Evolutionary conservation across 805 yeast genomes (phyloP).

Genomic region (Maudiozyma serrabonitensis): DNA sequence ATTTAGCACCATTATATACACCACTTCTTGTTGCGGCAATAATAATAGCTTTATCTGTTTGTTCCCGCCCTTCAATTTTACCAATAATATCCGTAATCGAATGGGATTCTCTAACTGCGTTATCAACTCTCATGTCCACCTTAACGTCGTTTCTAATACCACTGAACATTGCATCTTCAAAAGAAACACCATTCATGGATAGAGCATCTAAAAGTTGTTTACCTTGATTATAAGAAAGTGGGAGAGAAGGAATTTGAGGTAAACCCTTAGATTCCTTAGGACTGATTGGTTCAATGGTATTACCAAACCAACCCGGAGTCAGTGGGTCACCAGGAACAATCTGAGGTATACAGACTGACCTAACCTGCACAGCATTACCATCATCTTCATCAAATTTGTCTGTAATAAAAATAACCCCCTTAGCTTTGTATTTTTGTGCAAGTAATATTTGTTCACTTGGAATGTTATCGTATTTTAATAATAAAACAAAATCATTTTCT

Average conservation of each 20-base stretch:
- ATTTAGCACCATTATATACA: conserved; percentile 60
- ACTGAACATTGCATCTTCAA: conserved; percentile 14
- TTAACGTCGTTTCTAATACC: conserved; percentile 13
- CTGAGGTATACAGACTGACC: conserved; percentile 49
- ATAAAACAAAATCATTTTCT: conserved; percentile 40
- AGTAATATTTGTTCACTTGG: conserved; percentile 42
- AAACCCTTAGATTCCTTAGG: conserved; percentile 42
- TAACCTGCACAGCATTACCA: conserved; percentile 27
- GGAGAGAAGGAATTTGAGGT: conserved; percentile 67
- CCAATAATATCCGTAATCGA: conserved; percentile 74
- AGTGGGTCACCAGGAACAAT: conserved; percentile 68
- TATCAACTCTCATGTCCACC: conserved; percentile 30
- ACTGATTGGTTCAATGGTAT: conserved; percentile 35
- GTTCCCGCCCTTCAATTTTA: conserved; percentile 71
- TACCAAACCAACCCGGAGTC: conserved; percentile 59
- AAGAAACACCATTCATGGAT: conserved; percentile 20
- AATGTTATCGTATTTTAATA: conserved; percentile 49
- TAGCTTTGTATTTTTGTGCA: conserved; percentile 50
- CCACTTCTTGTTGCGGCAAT: conserved; percentile 82
- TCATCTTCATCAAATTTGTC: conserved; percentile 30
- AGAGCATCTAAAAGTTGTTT: conserved; percentile 28
- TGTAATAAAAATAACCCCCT: conserved; percentile 60
- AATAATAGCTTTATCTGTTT: conserved; percentile 57
- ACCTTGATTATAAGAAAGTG: conserved; percentile 70
- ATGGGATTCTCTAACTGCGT: conserved; percentile 45